Conservation (phyloP, 2,329 filamentous ascomycete species). For the Scytalidium sp. region DNA sequence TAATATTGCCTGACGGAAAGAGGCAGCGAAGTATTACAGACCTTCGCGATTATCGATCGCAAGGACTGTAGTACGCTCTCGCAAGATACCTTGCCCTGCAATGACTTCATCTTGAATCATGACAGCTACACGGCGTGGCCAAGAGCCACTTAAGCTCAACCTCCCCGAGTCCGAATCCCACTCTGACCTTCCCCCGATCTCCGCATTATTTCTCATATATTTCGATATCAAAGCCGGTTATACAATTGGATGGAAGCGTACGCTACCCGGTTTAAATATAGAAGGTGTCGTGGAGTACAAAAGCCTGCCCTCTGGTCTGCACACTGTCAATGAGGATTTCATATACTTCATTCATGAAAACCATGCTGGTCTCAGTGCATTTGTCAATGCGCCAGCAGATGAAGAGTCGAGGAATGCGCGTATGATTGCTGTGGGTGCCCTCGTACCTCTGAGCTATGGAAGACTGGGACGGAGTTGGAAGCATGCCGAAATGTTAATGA, state of each 20-base stretch:
- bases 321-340: conserved; percentile 83
- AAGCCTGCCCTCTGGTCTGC: conserved; percentile 87
- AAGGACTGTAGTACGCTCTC: neutral
- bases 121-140: conserved; percentile 28
- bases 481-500: conserved; percentile 74
- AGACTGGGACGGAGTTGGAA: conserved; percentile 85
- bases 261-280: conserved; percentile 66
- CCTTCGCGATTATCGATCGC: no score
- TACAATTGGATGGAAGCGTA: conserved; percentile 85
- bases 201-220: conserved; percentile 82
- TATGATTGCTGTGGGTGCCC: conserved; percentile 87
- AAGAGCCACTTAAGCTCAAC: conserved; percentile 27
- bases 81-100: neutral
- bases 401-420: conserved; percentile 80
- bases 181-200: conserved; percentile 58
- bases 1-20: no score
- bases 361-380: conserved; percentile 87
- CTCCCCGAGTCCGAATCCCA: conserved; percentile 21
- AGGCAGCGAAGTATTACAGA: no score
- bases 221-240: conserved; percentile 93
- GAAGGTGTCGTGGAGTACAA: conserved; percentile 95
- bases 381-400: conserved; percentile 78
- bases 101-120: conserved; percentile 13
- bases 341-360: conserved; percentile 89
- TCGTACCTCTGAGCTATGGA: conserved; percentile 84